Percentiles rank a stretch among this genome's conserved stretches.
Evolutionary conservation across 1,139 yeast species (phyloP).

Genomic region (Ashbya aceris): DNA sequence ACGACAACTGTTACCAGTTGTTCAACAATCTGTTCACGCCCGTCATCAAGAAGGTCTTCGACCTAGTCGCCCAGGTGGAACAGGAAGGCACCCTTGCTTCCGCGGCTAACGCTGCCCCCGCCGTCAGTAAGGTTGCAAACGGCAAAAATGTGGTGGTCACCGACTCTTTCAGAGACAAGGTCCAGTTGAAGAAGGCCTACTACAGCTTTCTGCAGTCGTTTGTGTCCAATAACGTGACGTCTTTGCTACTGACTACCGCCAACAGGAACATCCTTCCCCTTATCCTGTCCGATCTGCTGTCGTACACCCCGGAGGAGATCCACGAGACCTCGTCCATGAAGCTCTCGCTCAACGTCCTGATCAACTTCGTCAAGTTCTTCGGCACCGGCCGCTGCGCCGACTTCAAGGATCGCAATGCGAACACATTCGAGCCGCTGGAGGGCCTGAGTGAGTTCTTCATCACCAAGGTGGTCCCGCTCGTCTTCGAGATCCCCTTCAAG

Average conservation of each 20-base stretch:
- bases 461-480: conserved; percentile 56
- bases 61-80: conserved; percentile 33
- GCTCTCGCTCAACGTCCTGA: conserved; percentile 59
- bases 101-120: conserved; percentile 11
- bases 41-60: conserved; percentile 55
- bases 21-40: conserved; percentile 69
- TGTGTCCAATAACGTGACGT: conserved; percentile 68
- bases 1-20: conserved; percentile 62
- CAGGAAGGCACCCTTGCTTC: conserved; percentile 29
- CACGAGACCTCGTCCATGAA: conserved; percentile 49
- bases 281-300: conserved; percentile 56
- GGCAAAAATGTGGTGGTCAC: conserved; percentile 35
- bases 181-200: conserved; percentile 57
- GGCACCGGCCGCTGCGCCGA: conserved; percentile 64
- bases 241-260: conserved; percentile 60
- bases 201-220: conserved; percentile 61
- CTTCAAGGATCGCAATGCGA: conserved; percentile 41
- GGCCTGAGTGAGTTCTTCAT: conserved; percentile 65
- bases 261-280: conserved; percentile 56
- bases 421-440: conserved; percentile 47
- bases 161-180: conserved; percentile 49
- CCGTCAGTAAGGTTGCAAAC: conserved; percentile 14
- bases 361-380: conserved; percentile 55
- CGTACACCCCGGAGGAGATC: conserved; percentile 53
- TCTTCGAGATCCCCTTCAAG: conserved; percentile 74